A percentile compares a stretch with the other conserved stretches of the same genome.
Evolutionary conservation across 257 asterid genomes (phyloP).

Genomic region (Agastache rugosa): DNA sequence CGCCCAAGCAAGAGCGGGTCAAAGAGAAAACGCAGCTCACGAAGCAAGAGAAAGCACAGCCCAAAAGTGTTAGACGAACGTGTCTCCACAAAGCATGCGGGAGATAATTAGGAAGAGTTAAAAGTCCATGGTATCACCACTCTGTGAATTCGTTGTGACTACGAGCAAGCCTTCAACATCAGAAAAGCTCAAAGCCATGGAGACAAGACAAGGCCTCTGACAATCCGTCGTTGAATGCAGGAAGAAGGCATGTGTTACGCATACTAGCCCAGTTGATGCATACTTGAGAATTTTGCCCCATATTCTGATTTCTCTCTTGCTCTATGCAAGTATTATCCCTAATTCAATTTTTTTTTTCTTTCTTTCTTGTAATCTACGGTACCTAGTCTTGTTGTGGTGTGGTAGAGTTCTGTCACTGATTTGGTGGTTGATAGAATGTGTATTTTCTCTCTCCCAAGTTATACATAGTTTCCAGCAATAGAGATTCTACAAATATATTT

Average conservation of each 20-base stretch:
- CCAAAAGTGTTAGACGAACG: conserved; percentile 58
- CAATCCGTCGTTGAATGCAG: conserved; percentile 42
- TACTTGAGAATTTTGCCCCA: conserved; percentile 36
- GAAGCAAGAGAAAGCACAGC: conserved; percentile 69
- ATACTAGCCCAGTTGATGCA: conserved; percentile 56
- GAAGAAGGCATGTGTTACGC: conserved; percentile 45
- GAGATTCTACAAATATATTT: conserved; percentile 17
- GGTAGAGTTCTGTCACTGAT: conserved; percentile 26
- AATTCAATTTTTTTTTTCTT: conserved; percentile 29
- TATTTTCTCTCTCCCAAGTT: conserved; percentile 40
- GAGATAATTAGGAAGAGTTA: conserved; percentile 47
- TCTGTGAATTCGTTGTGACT: conserved; percentile 43
- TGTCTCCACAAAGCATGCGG: conserved; percentile 47
- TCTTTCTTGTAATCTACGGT: neutral
- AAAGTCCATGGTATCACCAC: conserved; percentile 28
- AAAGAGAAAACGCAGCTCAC: conserved; percentile 70
- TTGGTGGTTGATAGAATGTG: conserved; percentile 43
- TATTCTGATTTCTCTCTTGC: conserved; percentile 28
- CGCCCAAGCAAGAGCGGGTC: conserved; percentile 60
- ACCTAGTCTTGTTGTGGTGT: conserved; percentile 30
- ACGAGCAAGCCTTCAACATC: conserved; percentile 34
- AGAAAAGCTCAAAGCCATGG: conserved; percentile 30
- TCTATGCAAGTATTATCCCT: conserved; percentile 31
- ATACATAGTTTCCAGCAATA: conserved; percentile 42
- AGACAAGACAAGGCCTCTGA: conserved; percentile 27